Conservation (phyloP, 495 filamentous ascomycete genomes). For the Podospora tetraspora region DNA sequence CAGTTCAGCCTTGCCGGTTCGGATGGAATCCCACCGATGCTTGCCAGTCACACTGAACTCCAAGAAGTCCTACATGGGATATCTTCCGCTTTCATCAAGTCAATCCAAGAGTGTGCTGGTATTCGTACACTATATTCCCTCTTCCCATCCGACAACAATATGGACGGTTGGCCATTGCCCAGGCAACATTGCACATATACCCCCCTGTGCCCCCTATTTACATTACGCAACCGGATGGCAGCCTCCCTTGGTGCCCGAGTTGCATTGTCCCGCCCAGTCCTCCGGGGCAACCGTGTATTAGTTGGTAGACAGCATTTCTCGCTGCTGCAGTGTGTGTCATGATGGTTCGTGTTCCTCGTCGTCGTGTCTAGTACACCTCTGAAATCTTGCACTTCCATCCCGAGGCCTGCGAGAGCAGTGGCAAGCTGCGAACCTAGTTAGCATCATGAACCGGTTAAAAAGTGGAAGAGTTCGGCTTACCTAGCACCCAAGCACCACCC, state of each 20-base stretch:
- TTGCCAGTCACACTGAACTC: background rate
- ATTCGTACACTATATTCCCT: background rate
- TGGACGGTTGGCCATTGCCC: background rate
- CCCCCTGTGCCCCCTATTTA: background rate
- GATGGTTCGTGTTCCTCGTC: constrained; percentile 1
- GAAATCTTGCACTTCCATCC: constrained; percentile 48
- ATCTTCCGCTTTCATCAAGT: background rate
- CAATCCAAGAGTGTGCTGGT: background rate
- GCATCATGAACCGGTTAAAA: constrained; percentile 2
- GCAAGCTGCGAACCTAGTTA: constrained; percentile 45
- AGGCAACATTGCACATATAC: background rate
- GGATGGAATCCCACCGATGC: no score
- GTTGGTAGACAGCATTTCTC: background rate
- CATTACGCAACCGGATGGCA: background rate
- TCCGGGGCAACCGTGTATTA: background rate
- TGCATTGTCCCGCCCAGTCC: background rate
- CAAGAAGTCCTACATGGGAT: background rate
- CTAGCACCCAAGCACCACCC: constrained; percentile 98
- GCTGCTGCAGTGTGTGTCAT: background rate
- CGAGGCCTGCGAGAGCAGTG: constrained; percentile 40
- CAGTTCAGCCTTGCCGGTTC: background rate
- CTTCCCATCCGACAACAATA: background rate
- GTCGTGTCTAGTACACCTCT: constrained; percentile 33
- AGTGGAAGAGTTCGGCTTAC: constrained; percentile 38
- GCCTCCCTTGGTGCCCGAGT: background rate